Base-by-base conservation (phyloP, 441 rosid species). In the Erodium texanum region DNA sequence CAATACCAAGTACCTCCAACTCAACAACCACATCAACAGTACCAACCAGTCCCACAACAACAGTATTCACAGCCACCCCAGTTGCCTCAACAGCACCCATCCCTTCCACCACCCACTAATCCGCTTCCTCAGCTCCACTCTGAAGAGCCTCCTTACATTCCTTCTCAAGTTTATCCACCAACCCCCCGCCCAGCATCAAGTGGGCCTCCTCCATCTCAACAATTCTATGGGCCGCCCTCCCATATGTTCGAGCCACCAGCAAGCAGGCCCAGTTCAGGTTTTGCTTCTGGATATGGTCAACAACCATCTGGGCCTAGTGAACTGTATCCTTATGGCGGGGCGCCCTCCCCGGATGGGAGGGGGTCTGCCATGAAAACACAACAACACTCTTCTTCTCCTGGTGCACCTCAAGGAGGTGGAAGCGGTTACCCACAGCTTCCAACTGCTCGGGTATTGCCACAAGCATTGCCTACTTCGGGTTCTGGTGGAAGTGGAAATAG, bases 401-500 rank as follows among this genome's bases (percentile, higher is more conserved):
- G n/a, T n/a, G 19, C 71, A 70, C 24, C 77, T 3, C 86, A 76
- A 66, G 62, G 82, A 19, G 77, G 78, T 34, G 86, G 92, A 50
- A 76, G 80, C 66, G 82, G 87, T 68, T 89, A 88, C 67, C 90
- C 88, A 12, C 95, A 88, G 73, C 89, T 93, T 63, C 96, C 96
- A 2, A 83, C 85, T 76, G 97, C 96, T 67, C 94, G 89, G 27
- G 67, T 81, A 48, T 72, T 90, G 32, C 96, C 96, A 10, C 98
- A 87, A 10, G 86, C 87, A 23, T 70, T 88, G 73, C 91, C 96
- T 22, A 74, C 89, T 56, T 77, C 98, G 8, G 90, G 83, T 6
- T 73, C 77, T 75, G 81, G 80, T n/a, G 84, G 90, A 65, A 24
- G 86, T 22, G 98, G 92, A 76, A 85, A 79, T 82, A 84, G 87